Evolutionary conservation across 2,329 filamentous ascomycete species (phyloP).

Genomic region (Fusarium incarnatum): DNA sequence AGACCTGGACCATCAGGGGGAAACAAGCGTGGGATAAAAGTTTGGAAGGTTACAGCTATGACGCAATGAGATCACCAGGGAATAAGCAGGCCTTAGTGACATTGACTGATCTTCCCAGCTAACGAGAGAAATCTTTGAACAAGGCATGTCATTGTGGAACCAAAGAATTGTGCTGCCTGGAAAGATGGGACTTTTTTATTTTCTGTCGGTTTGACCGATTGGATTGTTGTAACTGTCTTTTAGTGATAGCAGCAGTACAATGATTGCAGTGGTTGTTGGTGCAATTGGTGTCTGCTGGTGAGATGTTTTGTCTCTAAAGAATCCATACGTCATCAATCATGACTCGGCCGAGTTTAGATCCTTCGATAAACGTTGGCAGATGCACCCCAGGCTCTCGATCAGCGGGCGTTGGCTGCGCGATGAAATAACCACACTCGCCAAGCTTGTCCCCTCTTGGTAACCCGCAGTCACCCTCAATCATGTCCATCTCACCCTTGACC

Average conservation of each 20-base stretch:
- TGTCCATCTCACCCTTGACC: constrained; percentile 1
- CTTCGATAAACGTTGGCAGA: background rate
- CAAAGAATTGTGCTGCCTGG: constrained; percentile 32
- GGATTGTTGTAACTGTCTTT: background rate
- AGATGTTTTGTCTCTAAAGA: background rate
- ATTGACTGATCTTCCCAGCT: background rate
- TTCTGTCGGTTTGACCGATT: constrained; percentile 4
- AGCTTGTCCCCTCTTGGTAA: constrained; percentile 9
- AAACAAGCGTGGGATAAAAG: background rate
- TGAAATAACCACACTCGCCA: constrained; percentile 4
- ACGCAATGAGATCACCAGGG: constrained; percentile 11
- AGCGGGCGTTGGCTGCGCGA: background rate
- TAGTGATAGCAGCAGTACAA: background rate
- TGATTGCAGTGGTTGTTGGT: too few relatives aligned
- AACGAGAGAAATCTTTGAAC: background rate
- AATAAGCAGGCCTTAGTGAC: constrained; percentile 22
- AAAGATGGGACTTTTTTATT: background rate
- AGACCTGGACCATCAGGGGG: background rate
- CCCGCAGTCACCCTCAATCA: background rate
- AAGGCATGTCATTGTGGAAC: constrained; percentile 27
- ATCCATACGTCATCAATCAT: background rate
- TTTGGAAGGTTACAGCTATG: background rate
- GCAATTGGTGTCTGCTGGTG: background rate
- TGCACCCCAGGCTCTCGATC: constrained; percentile 10
- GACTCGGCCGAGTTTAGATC: constrained; percentile 2